Evolutionary conservation across 805 yeast genomes (phyloP).

Genomic region (Yarrowia sp.): DNA sequence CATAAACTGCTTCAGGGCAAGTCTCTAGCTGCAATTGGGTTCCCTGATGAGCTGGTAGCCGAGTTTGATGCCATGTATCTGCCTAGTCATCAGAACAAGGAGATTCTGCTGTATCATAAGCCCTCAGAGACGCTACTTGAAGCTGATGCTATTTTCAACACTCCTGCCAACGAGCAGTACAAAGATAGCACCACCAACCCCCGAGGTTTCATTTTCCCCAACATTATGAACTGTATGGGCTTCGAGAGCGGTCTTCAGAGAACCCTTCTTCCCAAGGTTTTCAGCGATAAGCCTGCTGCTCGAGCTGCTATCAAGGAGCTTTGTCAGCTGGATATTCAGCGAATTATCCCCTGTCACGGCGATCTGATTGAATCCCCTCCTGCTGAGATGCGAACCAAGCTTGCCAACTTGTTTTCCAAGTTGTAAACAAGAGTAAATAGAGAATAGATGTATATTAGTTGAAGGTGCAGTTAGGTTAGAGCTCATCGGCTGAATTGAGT

Average conservation of each 20-base stretch:
- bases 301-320: background rate
- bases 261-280: background rate
- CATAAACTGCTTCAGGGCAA: constrained; percentile 11
- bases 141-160: constrained; percentile 39
- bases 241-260: background rate
- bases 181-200: background rate
- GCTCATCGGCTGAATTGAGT: background rate
- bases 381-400: background rate
- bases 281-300: background rate
- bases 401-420: background rate
- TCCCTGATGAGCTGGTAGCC: constrained; percentile 42
- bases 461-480: background rate
- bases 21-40: background rate
- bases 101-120: constrained; percentile 52
- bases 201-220: background rate
- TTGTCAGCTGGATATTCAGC: background rate
- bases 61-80: constrained; percentile 56
- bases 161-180: background rate
- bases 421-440: background rate
- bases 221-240: constrained; percentile 1
- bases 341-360: constrained; percentile 3
- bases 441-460: background rate
- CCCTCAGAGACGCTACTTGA: constrained; percentile 50
- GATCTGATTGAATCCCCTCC: constrained; percentile 2
- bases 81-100: constrained; percentile 57